phyloP scores from a whole-genome alignment of 1,284 basidiomycete species.

The Schizophyllum amplum region DNA sequence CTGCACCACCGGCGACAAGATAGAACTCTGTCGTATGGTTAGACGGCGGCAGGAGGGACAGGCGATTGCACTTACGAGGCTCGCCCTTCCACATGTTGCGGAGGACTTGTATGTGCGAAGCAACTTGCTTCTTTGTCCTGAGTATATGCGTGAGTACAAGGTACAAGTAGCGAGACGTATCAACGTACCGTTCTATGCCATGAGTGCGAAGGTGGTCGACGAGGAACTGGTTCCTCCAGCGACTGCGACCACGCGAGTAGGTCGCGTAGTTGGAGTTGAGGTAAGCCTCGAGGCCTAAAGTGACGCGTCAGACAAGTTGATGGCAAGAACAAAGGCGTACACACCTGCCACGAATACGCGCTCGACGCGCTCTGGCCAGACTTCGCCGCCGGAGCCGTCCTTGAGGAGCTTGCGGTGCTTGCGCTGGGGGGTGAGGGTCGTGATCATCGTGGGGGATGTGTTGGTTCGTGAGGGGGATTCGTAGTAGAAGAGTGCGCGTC shows the following conservation, averaged over 20 bases:
- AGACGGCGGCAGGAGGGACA: slow-evolving; percentile 9
- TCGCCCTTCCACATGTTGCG: slow-evolving; percentile 82
- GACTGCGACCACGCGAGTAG: slow-evolving; percentile 64
- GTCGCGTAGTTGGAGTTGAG: slow-evolving; percentile 74
- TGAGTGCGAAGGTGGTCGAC: slow-evolving; percentile 65
- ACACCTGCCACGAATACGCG: slow-evolving; percentile 24
- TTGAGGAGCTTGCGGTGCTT: slow-evolving; percentile 79
- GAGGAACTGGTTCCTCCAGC: slow-evolving; percentile 76
- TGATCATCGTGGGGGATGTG: slow-evolving; percentile 23
- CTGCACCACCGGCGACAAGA: slow-evolving; percentile 58
- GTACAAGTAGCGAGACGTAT: neutral
- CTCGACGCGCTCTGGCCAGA: slow-evolving; percentile 73
- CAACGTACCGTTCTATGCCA: slow-evolving; percentile 43
- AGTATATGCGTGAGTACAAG: neutral
- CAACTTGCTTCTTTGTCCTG: slow-evolving; percentile 64
- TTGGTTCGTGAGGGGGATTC: slow-evolving; percentile 17
- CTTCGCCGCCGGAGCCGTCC: slow-evolving; percentile 65
- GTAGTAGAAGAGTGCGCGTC: slow-evolving; percentile 13
- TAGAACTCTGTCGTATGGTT: slow-evolving; percentile 28
- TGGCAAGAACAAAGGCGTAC: neutral
- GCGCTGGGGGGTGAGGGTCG: slow-evolving; percentile 58
- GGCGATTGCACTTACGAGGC: slow-evolving; percentile 36
- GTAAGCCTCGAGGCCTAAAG: slow-evolving; percentile 59
- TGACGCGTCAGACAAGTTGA: slow-evolving; percentile 3
- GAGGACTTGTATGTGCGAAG: slow-evolving; percentile 75